Evolutionary conservation across 2,329 filamentous ascomycete genomes (phyloP).

Genomic region (Phaeoacremonium minimum): DNA sequence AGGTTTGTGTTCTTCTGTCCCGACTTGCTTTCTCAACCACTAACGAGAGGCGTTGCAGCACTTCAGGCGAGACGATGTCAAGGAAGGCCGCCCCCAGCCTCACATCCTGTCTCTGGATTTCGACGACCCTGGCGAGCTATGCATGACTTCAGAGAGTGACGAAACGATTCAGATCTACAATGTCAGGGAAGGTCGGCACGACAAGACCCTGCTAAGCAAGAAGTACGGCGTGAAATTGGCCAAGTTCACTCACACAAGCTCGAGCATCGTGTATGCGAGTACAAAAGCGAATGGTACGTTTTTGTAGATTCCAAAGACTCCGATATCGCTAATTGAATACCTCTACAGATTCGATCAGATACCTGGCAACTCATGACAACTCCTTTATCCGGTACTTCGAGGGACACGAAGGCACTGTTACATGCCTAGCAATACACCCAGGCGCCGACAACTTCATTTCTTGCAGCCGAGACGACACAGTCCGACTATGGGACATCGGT

Average conservation of each 20-base stretch:
- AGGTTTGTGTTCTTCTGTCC: slow-evolving; percentile 45
- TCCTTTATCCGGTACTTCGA: slow-evolving; percentile 95
- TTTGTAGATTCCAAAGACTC: not conserved
- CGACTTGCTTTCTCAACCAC: slow-evolving; percentile 1
- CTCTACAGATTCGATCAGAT: slow-evolving; percentile 69
- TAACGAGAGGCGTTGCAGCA: slow-evolving; percentile 32
- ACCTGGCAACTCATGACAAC: slow-evolving; percentile 90
- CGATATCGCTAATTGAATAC: slow-evolving; percentile 1
- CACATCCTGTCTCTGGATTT: slow-evolving; percentile 90
- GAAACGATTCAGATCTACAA: slow-evolving; percentile 96
- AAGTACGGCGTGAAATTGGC: slow-evolving; percentile 96
- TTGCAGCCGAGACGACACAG: slow-evolving; percentile 84
- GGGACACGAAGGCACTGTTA: slow-evolving; percentile 82
- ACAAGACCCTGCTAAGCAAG: slow-evolving; percentile 87
- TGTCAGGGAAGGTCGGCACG: slow-evolving; percentile 81
- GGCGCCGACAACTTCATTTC: slow-evolving; percentile 89
- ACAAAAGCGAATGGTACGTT: slow-evolving; percentile 80
- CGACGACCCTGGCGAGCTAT: slow-evolving; percentile 88
- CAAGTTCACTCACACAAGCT: slow-evolving; percentile 87
- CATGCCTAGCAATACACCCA: slow-evolving; percentile 77
- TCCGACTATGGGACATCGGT: slow-evolving; percentile 84
- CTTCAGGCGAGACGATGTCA: slow-evolving; percentile 54
- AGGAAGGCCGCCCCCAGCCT: slow-evolving; percentile 48
- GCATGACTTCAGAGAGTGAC: slow-evolving; percentile 88
- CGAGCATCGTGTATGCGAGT: slow-evolving; percentile 90